Base-by-base conservation (phyloP, 352 stramenopile species). In the Elongisporangium senticosum region DNA sequence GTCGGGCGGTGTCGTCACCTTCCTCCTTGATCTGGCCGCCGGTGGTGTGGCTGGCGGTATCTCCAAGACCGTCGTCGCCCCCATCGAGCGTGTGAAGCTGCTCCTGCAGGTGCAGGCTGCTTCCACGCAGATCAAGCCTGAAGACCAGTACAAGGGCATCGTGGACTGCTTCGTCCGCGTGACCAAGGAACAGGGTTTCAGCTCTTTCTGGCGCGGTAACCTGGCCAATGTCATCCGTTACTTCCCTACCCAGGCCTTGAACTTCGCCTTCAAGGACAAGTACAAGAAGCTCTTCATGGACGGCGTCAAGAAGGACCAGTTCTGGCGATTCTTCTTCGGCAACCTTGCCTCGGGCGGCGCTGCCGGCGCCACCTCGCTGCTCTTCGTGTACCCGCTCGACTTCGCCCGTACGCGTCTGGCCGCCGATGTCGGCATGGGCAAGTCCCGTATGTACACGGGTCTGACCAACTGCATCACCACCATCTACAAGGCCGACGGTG, bases 381-480 rank as follows among this genome's bases (percentile, higher is more conserved):
- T 96, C 33, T 98, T 98, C 62, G 84, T 98, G 62, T 99, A 99
- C 85, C 96, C 96, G 53, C 87, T 99, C 61, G 97, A 99, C 80
- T 99, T 98, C 64, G 96, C 96, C 33, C 95, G 97, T 96, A 99
- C 97, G 56, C 95, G 96, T 83, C 86, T 99, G n/a, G 97, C 95
- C 55, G 97, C 95, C 37, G 97, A 99, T 85, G 95, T 99, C 39
- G 96, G 97, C 76, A 85, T 89, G 69, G 97, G 96, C 81, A 98
- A 98, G 85, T 93, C 81, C 17, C 93, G 93, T 65, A 89, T 99
- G 79, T 99, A 99, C 92, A 98, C 88, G 62, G 97, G 97, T 69
- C 86, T 99, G 53, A 64, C 80, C 52, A 97, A 99, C 91, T 99
- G 97, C 77, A 75, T 99, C 56, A 83, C 74, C 56, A 98, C 98